Percentiles rank a stretch among this genome's conserved stretches.
Evolutionary conservation across 1,139 yeast genomes (phyloP).

Genomic region (Yamadazyma songkhlaensis): DNA sequence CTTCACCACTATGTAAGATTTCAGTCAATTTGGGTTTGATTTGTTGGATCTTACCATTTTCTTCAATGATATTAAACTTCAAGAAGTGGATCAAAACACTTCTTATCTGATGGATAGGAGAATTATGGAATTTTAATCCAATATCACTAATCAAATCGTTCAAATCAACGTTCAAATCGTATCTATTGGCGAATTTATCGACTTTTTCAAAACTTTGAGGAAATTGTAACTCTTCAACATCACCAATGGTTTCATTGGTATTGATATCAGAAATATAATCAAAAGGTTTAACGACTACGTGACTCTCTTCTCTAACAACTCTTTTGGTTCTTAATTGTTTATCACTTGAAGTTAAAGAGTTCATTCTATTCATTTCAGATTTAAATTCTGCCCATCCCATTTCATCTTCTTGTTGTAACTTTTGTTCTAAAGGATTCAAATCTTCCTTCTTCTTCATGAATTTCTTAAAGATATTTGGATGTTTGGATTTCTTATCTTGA

Average conservation of each 20-base stretch:
- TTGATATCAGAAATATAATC: slow-evolving; percentile 54
- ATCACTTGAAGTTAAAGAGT: slow-evolving; percentile 68
- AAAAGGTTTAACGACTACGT: slow-evolving; percentile 67
- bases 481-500: slow-evolving; percentile 44
- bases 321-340: slow-evolving; percentile 66
- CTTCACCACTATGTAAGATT: slow-evolving; percentile 37
- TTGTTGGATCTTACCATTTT: slow-evolving; percentile 35
- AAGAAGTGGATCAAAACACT: slow-evolving; percentile 40
- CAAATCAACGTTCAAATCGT: slow-evolving; percentile 30
- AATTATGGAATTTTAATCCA: slow-evolving; percentile 38
- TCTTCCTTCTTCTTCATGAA: slow-evolving; percentile 36
- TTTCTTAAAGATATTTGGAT: slow-evolving; percentile 55
- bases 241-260: slow-evolving; percentile 36
- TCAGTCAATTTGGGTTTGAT: slow-evolving; percentile 41
- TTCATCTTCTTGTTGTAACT: slow-evolving; percentile 27
- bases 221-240: slow-evolving; percentile 13
- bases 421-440: slow-evolving; percentile 33
- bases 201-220: slow-evolving; percentile 23
- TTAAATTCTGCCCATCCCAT: slow-evolving; percentile 43
- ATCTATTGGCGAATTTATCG: slow-evolving; percentile 32
- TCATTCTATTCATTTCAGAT: slow-evolving; percentile 69
- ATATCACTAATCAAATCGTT: slow-evolving; percentile 47
- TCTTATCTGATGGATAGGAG: slow-evolving; percentile 35
- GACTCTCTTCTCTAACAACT: slow-evolving; percentile 65
- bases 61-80: slow-evolving; percentile 40